A percentile compares a stretch with the other conserved stretches of the same genome.
These are phyloP conservation scores for Circinella umbellata DNA, from an alignment of 371 early-diverging fungal species.

Conservation along the genomic window DNA sequence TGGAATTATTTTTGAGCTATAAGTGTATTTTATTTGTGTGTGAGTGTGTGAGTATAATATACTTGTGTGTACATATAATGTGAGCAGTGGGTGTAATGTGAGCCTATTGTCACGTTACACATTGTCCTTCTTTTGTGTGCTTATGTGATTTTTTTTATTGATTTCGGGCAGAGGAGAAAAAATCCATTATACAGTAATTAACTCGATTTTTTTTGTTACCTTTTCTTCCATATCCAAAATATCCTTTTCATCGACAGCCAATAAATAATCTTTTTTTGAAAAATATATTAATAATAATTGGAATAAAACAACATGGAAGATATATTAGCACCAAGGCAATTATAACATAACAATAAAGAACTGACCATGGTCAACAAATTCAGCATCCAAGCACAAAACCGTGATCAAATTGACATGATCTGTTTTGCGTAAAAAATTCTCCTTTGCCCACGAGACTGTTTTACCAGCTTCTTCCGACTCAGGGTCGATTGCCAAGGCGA, in stretches of 20 bases:
- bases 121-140: neutral
- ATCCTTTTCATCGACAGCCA: constrained; percentile 16
- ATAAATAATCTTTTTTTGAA: neutral
- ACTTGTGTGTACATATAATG: neutral
- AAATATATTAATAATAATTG: too few species aligned
- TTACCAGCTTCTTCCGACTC: constrained; percentile 37
- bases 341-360: neutral
- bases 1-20: constrained; percentile 12
- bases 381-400: constrained; percentile 43
- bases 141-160: neutral
- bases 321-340: neutral
- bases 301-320: too few species aligned
- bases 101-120: constrained; percentile 1
- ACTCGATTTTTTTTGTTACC: constrained; percentile 17
- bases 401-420: constrained; percentile 50
- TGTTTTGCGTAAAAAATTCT: constrained; percentile 39
- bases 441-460: constrained; percentile 49
- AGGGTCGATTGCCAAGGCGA: constrained; percentile 53
- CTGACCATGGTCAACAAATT: constrained; percentile 42
- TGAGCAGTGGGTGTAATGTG: neutral
- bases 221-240: constrained; percentile 31
- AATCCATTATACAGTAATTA: too few species aligned
- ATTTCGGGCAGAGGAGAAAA: too few species aligned
- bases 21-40: neutral
- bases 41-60: too few species aligned